Conservation (phyloP, 345 rosid species). For the Melaleuca quinquenervia region DNA sequence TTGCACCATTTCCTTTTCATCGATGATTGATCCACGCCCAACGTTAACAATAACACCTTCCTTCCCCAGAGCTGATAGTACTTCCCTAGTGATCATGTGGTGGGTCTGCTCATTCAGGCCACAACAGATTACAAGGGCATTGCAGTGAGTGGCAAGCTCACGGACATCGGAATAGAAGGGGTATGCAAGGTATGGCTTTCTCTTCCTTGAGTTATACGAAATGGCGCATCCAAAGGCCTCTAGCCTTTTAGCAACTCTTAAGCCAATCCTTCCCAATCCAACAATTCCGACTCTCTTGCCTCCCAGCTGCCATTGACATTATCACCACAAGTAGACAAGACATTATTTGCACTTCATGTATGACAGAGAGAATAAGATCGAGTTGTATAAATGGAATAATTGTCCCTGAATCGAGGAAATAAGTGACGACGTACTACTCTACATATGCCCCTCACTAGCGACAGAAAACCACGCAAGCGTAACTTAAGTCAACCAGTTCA, state of each 20-base stretch:
- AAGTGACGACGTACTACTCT: not conserved
- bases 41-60: slow-evolving; percentile 37
- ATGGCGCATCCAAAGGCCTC: slow-evolving; percentile 37
- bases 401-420: not conserved
- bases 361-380: not conserved
- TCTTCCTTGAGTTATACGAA: slow-evolving; percentile 31
- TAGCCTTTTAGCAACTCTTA: slow-evolving; percentile 29
- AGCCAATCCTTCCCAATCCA: slow-evolving; percentile 43
- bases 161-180: slow-evolving; percentile 17
- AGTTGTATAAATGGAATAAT: not conserved
- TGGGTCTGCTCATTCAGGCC: slow-evolving; percentile 27
- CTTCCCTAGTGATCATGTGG: slow-evolving; percentile 42
- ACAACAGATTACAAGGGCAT: slow-evolving; percentile 35
- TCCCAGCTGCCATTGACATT: slow-evolving; percentile 12
- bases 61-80: slow-evolving; percentile 29
- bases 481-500: not conserved
- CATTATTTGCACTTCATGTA: not conserved
- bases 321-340: not conserved
- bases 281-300: slow-evolving; percentile 38
- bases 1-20: slow-evolving; percentile 41
- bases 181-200: slow-evolving; percentile 19
- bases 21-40: slow-evolving; percentile 41
- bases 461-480: not conserved
- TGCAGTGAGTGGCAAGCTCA: slow-evolving; percentile 30
- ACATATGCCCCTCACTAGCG: not conserved